Evolutionary conservation across 2,329 filamentous ascomycete species (phyloP).

Genomic region (Aspergillus pseudoterreus): DNA sequence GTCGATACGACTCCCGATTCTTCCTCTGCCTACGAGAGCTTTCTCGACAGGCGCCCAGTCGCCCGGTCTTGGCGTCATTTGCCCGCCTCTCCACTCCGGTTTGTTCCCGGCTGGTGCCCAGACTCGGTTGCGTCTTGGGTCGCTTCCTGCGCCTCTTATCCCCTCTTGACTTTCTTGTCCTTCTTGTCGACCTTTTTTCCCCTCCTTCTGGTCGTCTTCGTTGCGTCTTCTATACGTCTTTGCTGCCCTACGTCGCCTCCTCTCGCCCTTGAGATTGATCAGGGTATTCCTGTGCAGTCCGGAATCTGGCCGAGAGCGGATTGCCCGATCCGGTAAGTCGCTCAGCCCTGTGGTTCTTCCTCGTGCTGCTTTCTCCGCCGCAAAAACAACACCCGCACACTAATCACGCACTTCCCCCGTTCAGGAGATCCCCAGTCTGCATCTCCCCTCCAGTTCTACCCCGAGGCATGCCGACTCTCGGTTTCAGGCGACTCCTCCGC

Average conservation of each 20-base stretch:
- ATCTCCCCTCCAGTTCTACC: neutral
- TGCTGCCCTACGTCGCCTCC: no score
- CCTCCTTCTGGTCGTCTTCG: neutral
- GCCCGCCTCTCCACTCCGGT: neutral
- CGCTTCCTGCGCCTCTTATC: slow-evolving; percentile 11
- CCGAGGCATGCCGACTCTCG: slow-evolving; percentile 4
- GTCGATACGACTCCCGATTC: neutral
- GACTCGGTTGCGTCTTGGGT: slow-evolving; percentile 7
- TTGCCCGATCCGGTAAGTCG: neutral
- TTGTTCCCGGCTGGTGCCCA: slow-evolving; percentile 3
- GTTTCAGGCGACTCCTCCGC: neutral
- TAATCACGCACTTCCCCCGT: neutral
- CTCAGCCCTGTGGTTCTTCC: neutral
- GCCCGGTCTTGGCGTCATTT: neutral
- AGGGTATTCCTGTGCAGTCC: no score
- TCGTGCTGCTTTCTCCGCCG: neutral
- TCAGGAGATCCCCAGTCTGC: neutral
- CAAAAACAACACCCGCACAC: neutral
- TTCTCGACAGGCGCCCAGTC: neutral
- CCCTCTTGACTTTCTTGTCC: slow-evolving; percentile 8
- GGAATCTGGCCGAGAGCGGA: no score
- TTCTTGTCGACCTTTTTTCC: slow-evolving; percentile 3
- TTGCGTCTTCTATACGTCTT: neutral
- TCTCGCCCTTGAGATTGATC: no score
- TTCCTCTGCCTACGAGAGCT: no score